Conservation (phyloP, 1,284 basidiomycete species). For the Mycena citricolor region DNA sequence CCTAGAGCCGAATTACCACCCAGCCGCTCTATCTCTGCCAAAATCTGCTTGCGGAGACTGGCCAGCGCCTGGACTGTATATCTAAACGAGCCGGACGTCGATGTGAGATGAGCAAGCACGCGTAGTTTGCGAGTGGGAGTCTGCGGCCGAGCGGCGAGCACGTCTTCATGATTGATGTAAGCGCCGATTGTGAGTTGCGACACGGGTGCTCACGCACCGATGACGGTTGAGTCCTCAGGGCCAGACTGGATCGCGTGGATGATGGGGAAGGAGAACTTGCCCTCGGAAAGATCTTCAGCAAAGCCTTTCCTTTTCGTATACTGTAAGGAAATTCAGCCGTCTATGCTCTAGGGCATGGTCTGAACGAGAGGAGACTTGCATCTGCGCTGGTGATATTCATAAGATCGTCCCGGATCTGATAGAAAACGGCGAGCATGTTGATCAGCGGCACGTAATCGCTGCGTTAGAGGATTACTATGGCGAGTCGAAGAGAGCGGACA, state of each 20-base stretch:
- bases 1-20: constrained; percentile 53
- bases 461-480: not conserved
- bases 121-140: constrained; percentile 79
- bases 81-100: constrained; percentile 67
- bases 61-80: constrained; percentile 64
- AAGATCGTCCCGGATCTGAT: constrained; percentile 97
- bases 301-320: constrained; percentile 93
- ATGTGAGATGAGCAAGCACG: constrained; percentile 73
- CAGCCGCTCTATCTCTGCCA: constrained; percentile 45
- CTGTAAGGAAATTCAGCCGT: constrained; percentile 41
- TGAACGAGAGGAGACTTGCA: constrained; percentile 44
- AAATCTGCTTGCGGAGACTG: constrained; percentile 47
- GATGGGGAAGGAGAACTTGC: constrained; percentile 96
- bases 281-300: constrained; percentile 93
- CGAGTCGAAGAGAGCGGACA: no score
- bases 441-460: constrained; percentile 91
- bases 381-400: constrained; percentile 90
- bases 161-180: constrained; percentile 66
- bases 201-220: constrained; percentile 58
- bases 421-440: constrained; percentile 91
- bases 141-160: constrained; percentile 83
- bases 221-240: constrained; percentile 68
- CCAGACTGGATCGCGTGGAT: constrained; percentile 86
- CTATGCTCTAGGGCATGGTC: not conserved
- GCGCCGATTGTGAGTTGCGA: not conserved